Percentiles rank a stretch among this genome's conserved stretches.
Evolutionary conservation across 306 rosid species (phyloP).

Genomic region (Albizia julibrissin): DNA sequence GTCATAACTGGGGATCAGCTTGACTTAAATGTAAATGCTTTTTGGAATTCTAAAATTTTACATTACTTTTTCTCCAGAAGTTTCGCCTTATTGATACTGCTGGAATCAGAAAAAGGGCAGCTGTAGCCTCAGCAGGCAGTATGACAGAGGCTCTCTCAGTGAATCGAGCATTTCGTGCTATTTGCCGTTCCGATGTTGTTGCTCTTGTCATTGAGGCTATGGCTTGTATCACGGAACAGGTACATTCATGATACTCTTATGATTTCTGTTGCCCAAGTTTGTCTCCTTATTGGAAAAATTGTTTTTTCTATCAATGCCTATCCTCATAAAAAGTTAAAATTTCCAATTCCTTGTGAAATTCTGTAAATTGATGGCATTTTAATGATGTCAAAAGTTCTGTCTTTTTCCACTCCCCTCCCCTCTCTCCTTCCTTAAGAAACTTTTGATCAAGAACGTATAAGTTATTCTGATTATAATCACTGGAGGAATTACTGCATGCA

Average conservation of each 20-base stretch:
- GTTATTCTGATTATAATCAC: slow-evolving; percentile 13
- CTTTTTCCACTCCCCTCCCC: not conserved
- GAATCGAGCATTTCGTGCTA: slow-evolving; percentile 94
- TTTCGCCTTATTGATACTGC: slow-evolving; percentile 92
- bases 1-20: not conserved
- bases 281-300: not conserved
- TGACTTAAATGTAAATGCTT: not conserved
- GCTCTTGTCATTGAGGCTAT: slow-evolving; percentile 96
- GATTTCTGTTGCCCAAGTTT: not conserved
- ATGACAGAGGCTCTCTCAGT: slow-evolving; percentile 88
- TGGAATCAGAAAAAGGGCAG: slow-evolving; percentile 91
- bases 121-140: slow-evolving; percentile 79
- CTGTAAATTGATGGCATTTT: not conserved
- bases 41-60: slow-evolving; percentile 15
- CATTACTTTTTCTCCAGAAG: slow-evolving; percentile 56
- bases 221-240: slow-evolving; percentile 97
- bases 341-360: not conserved
- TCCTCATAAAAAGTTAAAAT: not conserved
- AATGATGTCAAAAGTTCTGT: not conserved
- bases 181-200: slow-evolving; percentile 88
- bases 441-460: not conserved
- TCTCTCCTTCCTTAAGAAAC: not conserved
- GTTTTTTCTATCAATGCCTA: not conserved
- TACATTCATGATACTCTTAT: slow-evolving; percentile 27
- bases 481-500: slow-evolving; percentile 16